Base-by-base conservation (phyloP, 176 grass and related monocot species). In the Oryza glumipatula region DNA sequence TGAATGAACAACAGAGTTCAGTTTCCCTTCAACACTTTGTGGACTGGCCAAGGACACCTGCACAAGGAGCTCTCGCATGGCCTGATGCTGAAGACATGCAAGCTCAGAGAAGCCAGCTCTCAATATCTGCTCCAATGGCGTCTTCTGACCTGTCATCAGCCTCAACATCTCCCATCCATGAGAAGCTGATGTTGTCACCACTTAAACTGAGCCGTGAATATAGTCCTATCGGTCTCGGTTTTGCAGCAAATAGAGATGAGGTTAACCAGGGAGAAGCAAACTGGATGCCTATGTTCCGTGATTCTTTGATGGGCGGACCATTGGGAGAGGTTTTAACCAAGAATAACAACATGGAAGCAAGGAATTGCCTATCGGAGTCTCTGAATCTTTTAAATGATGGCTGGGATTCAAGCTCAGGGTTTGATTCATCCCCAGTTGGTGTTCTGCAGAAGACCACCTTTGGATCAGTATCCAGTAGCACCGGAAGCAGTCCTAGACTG, bases 361-460 rank as follows among this genome's bases (percentile, higher is more conserved):
- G 70, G 23, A 94, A 74, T 24, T 80, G 33, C 64, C 58, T 90
- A 2, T 72, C 70, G 0, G 76, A 65, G 1, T 83, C 89, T 70
- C 85, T 92, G 64, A 99, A 94, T 67, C 92, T 96, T 23, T 72
- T 96, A 84, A 89, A 84, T 0, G 97, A 92, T 64, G 77, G 66
- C 11, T 99, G 91, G 86, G 90, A 96, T 74, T 92, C 89, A 67
- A 91, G 80, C 74, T 80, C 82, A 9, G 80, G 87, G 76, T 28
- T 92, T 19, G 81, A 75, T 68, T 87, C 93, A 26, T 99, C 97
- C 21, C 94, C 94, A 5, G 88, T 94, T 0, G 91, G 91, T 41
- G 94, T 99, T 76, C 83, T 99, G 26, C 96, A 94, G 91, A 99
- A 84, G 88, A 90, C 89, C 4, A 45, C 91, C 72, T 96, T 96